Evolutionary conservation across 108 stramenopile species (phyloP), one percentile per base, ranked within the genome.

Genomic region (Nitzschia sp.): DNA sequence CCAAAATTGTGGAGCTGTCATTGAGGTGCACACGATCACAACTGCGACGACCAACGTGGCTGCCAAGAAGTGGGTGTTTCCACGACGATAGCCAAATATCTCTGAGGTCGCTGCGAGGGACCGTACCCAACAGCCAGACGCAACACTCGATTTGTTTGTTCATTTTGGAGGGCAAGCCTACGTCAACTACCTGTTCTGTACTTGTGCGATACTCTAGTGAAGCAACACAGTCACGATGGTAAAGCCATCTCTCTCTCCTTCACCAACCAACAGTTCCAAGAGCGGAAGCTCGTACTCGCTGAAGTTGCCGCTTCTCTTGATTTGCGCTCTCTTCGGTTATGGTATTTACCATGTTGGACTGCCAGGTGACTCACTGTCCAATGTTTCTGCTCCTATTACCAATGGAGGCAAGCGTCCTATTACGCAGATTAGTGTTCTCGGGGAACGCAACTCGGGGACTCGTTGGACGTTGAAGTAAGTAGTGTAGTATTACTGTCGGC

Each of bases 371-470:
- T 8, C 41, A 0, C 8, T 44, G n/a, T 17, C 14, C 14, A 17
- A 17, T 48, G 46, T 17, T 2, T 39, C 61, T 19, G n/a, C 41
- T 39, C 2, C 38, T 6, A 15, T 12, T n/a, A 40, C 29, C 11
- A n/a, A 39, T 10, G 43, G 22, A 3, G 41, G 53, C 10, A 55
- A 67, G 54, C 44, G 38, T 7, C 22, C 19, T 2, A 67, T 67
- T 43, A 12, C 26, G 41, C 66, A 67, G 40, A 41, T 67, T 42
- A 52, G 29, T 19, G 53, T 94, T 38, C 51, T 94, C 12, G 93
- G 93, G 1, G 93, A 94, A 71, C 82, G 93, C 20, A 90, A 94
- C 66, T 85, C 83, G 3, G 93, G 93, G 26, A 94, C 93, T 7
- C 76, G 85, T 42, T 94, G 93, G 93, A 88, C 88, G 21, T 90